Conservation (phyloP, 192 early-diverging fungal genomes). For the Umbelopsis sp. region DNA sequence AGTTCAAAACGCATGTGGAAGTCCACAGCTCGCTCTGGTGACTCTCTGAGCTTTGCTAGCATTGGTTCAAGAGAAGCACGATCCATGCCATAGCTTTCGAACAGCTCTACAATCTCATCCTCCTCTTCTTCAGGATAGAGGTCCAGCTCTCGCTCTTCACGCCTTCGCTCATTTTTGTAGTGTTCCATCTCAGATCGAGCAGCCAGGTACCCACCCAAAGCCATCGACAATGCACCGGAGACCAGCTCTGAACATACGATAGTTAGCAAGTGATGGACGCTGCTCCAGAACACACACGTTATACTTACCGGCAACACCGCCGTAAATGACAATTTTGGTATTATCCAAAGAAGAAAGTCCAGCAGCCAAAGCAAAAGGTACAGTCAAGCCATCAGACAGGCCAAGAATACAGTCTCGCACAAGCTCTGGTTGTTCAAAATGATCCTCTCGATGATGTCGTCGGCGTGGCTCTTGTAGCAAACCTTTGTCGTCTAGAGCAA, state of each 20-base stretch:
- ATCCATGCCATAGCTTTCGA: slow-evolving; percentile 56
- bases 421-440: slow-evolving; percentile 43
- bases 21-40: slow-evolving; percentile 52
- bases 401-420: slow-evolving; percentile 46
- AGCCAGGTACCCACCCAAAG: slow-evolving; percentile 58
- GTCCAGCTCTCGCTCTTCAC: slow-evolving; percentile 50
- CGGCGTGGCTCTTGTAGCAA: not conserved
- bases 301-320: slow-evolving; percentile 53
- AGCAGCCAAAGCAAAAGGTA: slow-evolving; percentile 69
- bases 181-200: slow-evolving; percentile 58
- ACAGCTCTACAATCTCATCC: slow-evolving; percentile 58
- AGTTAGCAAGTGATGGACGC: too few relatives aligned
- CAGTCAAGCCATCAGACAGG: slow-evolving; percentile 45
- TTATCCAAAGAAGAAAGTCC: slow-evolving; percentile 57
- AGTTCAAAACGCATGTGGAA: slow-evolving; percentile 68
- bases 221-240: slow-evolving; percentile 60
- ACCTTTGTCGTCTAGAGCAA: not conserved
- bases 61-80: slow-evolving; percentile 49
- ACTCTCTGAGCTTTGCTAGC: slow-evolving; percentile 40
- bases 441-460: slow-evolving; percentile 34
- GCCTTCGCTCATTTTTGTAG: slow-evolving; percentile 48
- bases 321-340: slow-evolving; percentile 53
- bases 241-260: slow-evolving; percentile 43
- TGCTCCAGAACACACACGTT: too few relatives aligned
- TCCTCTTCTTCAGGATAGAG: slow-evolving; percentile 53